Base-by-base conservation (phyloP, 306 rosid species). In the Cucurbita moschata region DNA sequence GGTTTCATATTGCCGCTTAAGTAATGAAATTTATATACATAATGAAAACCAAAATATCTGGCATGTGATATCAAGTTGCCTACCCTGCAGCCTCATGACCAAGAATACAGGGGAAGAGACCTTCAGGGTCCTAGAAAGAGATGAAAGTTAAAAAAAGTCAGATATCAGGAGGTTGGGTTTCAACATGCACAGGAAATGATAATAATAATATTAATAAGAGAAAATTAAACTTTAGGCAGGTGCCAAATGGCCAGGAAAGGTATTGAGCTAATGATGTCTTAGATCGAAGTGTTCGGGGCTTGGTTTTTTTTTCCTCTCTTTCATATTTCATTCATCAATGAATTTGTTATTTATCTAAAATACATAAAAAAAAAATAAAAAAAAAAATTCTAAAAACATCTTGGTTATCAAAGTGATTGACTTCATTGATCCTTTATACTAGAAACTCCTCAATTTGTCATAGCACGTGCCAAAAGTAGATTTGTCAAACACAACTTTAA, bases 71-170 rank as follows among this genome's bases (percentile, higher is more conserved):
- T 3, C 14, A 19, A 19, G 37, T 21, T 35, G 74, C 46, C 8
- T 78, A 87, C 88, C 92, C 89, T 35, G 87, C 88, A 70, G 89
- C 98, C 77, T 92, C 96, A 15, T 92, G 98, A 62, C 96, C 98
- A 57, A 90, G 96, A 82, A 92, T 90, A 62, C 96, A 90, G 13
- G 98, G 98, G 79, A 92, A 92, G 78, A 92, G 98, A 76, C 96
- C 96, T 82, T 92, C 96, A 46, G 96, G 96, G 76, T 92, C 98
- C 98, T 92, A 80, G 46, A 84, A 75, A 74, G 49, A 6, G 82
- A 12, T 53, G 60, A 74, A n/a, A 10, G 21, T 49, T 39, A 69
- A 55, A 73, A 19, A 15, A 15, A 42, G 23, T 61, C 5, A 59
- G 14, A 69, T 6, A 44, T 44, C 1, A 39, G n/a, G 53, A 19